A percentile compares a stretch with the other conserved stretches of the same genome.
These are phyloP conservation scores for Puccinia horiana DNA, from an alignment of 1,284 basidiomycete species.

Conservation along the genomic window DNA sequence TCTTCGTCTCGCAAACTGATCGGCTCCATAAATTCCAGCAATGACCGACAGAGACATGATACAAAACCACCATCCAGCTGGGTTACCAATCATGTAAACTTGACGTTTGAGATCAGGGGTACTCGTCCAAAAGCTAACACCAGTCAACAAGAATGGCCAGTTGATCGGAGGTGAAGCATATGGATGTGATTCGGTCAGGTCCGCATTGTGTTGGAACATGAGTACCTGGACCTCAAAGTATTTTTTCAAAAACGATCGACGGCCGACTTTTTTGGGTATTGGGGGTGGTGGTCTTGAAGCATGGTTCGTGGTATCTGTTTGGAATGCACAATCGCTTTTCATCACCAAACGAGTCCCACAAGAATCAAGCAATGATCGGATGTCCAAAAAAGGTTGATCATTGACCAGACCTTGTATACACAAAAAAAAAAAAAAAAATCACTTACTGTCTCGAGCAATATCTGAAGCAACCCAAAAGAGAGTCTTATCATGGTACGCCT, in stretches of 20 bases:
- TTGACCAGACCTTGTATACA: neutral
- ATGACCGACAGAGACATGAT: slow-evolving; percentile 81
- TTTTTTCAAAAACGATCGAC: slow-evolving; percentile 89
- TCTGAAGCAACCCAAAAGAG: slow-evolving; percentile 86
- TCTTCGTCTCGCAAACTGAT: slow-evolving; percentile 81
- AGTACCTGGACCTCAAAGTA: slow-evolving; percentile 88
- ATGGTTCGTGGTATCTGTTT: slow-evolving; percentile 34
- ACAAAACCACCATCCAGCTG: slow-evolving; percentile 92
- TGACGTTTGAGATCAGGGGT: slow-evolving; percentile 79
- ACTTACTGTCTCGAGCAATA: slow-evolving; percentile 66
- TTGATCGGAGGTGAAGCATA: slow-evolving; percentile 92
- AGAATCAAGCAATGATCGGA: slow-evolving; percentile 4
- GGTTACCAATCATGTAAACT: slow-evolving; percentile 93
- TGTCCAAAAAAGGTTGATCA: neutral
- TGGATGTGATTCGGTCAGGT: slow-evolving; percentile 88
- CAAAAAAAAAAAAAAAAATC: neutral
- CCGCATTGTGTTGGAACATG: slow-evolving; percentile 98
- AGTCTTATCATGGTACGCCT: slow-evolving; percentile 78
- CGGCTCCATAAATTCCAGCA: slow-evolving; percentile 83
- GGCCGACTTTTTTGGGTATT: slow-evolving; percentile 70
- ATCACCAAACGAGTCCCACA: neutral
- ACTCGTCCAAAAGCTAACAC: slow-evolving; percentile 97
- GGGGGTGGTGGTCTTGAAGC: slow-evolving; percentile 50
- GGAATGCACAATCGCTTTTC: neutral
- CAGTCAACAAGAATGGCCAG: slow-evolving; percentile 93